phyloP scores from a whole-genome alignment of 1,284 basidiomycete genomes.

The Ceratobasidium sp. region DNA sequence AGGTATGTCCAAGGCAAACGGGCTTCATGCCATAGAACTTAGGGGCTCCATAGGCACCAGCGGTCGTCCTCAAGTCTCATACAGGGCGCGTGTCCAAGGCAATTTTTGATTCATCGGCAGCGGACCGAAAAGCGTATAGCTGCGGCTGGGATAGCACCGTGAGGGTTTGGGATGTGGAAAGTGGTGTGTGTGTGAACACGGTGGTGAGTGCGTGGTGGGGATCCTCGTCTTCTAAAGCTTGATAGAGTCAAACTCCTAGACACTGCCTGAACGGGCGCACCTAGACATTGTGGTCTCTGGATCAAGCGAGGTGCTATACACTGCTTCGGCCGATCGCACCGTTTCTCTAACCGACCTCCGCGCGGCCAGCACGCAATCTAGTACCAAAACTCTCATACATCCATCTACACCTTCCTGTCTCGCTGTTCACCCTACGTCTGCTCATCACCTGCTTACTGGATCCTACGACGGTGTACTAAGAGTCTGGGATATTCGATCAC shows the following conservation, averaged over 20 bases:
- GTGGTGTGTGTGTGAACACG: constrained; percentile 74
- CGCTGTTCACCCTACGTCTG: constrained; percentile 68
- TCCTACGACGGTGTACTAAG: constrained; percentile 86
- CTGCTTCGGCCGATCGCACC: constrained; percentile 76
- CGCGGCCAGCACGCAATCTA: constrained; percentile 16
- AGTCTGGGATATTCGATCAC: constrained; percentile 89
- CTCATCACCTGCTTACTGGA: constrained; percentile 81
- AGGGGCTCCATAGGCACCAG: constrained; percentile 67
- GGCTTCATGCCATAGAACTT: constrained; percentile 44
- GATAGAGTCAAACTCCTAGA: constrained; percentile 53
- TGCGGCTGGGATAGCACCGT: constrained; percentile 84
- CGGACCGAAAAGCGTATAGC: constrained; percentile 67
- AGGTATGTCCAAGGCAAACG: not conserved
- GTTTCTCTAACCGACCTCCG: constrained; percentile 78
- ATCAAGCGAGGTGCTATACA: constrained; percentile 64
- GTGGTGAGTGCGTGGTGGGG: constrained; percentile 67
- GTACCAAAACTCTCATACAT: constrained; percentile 65
- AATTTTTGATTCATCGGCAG: constrained; percentile 60
- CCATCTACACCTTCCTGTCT: constrained; percentile 82
- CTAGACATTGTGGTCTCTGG: constrained; percentile 66
- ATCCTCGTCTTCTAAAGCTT: constrained; percentile 22
- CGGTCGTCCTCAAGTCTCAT: constrained; percentile 78
- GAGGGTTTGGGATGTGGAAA: constrained; percentile 78
- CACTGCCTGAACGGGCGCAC: constrained; percentile 80
- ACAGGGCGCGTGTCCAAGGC: constrained; percentile 78